A percentile compares a stretch with the other conserved stretches of the same genome.
Conservation (phyloP, 306 rosid genomes). For the Prunus fruticosa region DNA sequence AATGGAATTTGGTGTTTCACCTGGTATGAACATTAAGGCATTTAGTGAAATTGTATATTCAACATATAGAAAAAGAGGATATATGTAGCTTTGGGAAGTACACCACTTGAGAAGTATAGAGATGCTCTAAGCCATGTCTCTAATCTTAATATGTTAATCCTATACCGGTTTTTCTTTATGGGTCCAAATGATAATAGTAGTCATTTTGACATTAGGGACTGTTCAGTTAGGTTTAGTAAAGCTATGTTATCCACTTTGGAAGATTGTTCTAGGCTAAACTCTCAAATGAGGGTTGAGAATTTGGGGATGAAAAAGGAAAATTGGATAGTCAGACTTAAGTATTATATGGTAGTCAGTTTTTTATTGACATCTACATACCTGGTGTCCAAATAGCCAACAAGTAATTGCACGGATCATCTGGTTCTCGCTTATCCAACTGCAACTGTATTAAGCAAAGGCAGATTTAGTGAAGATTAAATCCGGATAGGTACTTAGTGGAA, state of each 20-base stretch:
- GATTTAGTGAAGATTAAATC: slow-evolving; percentile 14
- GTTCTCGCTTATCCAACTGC: slow-evolving; percentile 77
- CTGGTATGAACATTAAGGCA: slow-evolving; percentile 43
- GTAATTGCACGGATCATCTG: slow-evolving; percentile 91
- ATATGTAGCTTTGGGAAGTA: neutral
- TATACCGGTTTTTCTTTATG: slow-evolving; percentile 1
- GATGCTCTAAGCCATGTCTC: neutral
- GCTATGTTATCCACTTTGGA: slow-evolving; percentile 2
- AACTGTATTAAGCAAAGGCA: slow-evolving; percentile 33
- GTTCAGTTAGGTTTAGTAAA: neutral
- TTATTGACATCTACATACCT: slow-evolving; percentile 47
- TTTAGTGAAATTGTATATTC: slow-evolving; percentile 24
- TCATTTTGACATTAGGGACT: neutral
- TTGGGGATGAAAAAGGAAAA: neutral
- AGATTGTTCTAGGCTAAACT: neutral
- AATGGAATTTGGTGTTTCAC: slow-evolving; percentile 87
- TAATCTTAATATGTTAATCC: neutral
- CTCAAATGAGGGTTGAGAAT: neutral
- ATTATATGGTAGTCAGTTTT: neutral
- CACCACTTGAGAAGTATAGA: neutral
- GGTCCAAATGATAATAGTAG: neutral
- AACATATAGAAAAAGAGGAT: slow-evolving; percentile 18
- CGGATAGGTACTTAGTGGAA: slow-evolving; percentile 5
- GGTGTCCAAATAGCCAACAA: slow-evolving; percentile 99
- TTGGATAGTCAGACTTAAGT: neutral